Base-by-base conservation (phyloP, 2,329 filamentous ascomycete genomes). In the Penicillium sumatraense region DNA sequence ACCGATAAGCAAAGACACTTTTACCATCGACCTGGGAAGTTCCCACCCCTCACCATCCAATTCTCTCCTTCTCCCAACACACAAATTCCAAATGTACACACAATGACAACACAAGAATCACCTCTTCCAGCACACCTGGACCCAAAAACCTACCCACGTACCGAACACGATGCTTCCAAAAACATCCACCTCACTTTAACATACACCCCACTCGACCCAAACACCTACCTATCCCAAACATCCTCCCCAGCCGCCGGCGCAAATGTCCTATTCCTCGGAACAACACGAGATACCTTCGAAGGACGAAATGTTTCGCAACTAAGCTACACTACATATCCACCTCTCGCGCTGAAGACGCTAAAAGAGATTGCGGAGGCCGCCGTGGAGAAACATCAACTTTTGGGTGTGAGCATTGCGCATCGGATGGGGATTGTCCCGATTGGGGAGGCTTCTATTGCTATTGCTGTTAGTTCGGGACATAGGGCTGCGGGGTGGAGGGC, bases 361-460 rank as follows among this genome's bases (percentile, higher is more conserved):
- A 56, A 62, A 1, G 51, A 56, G 13, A 78, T 77, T 46, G 76
- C 76, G 9, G 65, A 66, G 45, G 67, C 78, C 5, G 72, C 79
- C 3, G 75, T 93, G 3, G 73, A 75, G 14, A 67, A 74, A 62
- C 86, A 96, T 71, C 76, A 73, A 1, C 82, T 96, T 16, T 83
- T 84, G 33, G 89, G 86, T 7, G 86, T 98, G 55, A 86, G 89
- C 47, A 89, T 98, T 72, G 81, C 89, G 13, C 95, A 98, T 76
- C 85, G 93, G 3, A 81, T 98, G 3, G 95, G 95, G 0, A 82
- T 85, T 18, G 93, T 97, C 14, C 90, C 91, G 2, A 88, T 98
- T 52, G 89, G 87, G n/a, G 91, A 97, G 75, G 93, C 97, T 77
- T 96, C 91, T 70, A 93, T 99, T 58, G 78, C 96, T 52, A 92